Evolutionary conservation across 495 filamentous ascomycete genomes (phyloP).

Genomic region (Bryoglossum gracile): DNA sequence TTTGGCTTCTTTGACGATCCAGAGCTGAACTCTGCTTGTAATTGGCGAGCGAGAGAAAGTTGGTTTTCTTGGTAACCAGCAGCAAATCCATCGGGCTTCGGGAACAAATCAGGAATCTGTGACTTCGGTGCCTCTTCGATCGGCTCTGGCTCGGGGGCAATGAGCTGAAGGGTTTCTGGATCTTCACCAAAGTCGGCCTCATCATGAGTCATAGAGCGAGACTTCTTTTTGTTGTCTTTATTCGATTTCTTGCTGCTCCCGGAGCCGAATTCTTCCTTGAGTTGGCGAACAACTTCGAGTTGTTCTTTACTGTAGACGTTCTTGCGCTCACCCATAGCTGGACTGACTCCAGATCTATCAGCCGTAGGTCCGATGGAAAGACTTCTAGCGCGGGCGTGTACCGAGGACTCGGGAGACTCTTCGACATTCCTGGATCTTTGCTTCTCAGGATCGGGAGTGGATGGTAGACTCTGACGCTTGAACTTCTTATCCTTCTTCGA

Average conservation of each 20-base stretch:
- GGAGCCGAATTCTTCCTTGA: conserved; percentile 25
- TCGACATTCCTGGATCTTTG: conserved; percentile 26
- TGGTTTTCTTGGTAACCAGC: conserved; percentile 23
- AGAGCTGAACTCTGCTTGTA: conserved; percentile 28
- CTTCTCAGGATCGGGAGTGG: conserved; percentile 25
- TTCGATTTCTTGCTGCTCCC: conserved; percentile 31
- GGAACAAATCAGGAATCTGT: background rate
- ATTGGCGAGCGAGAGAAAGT: conserved; percentile 32
- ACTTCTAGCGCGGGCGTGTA: conserved; percentile 19
- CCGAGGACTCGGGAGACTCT: conserved; percentile 11
- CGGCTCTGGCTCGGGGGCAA: too few species aligned
- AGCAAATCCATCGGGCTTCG: conserved; percentile 18
- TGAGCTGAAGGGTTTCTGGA: background rate
- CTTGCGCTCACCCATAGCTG: conserved; percentile 3
- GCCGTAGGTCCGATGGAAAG: conserved; percentile 19
- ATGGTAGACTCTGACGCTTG: conserved; percentile 21
- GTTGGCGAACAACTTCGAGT: conserved; percentile 22
- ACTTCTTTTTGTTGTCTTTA: conserved; percentile 34
- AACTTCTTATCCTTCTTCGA: conserved; percentile 39
- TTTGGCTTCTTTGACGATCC: conserved; percentile 31
- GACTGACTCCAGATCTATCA: conserved; percentile 2
- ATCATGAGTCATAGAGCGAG: conserved; percentile 13
- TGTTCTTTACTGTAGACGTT: conserved; percentile 21
- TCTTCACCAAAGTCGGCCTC: conserved; percentile 7
- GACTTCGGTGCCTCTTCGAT: background rate